These are phyloP conservation scores for Cyclostephanos tholiformis DNA, from an alignment of 108 stramenopile species.

Conservation along the genomic window DNA sequence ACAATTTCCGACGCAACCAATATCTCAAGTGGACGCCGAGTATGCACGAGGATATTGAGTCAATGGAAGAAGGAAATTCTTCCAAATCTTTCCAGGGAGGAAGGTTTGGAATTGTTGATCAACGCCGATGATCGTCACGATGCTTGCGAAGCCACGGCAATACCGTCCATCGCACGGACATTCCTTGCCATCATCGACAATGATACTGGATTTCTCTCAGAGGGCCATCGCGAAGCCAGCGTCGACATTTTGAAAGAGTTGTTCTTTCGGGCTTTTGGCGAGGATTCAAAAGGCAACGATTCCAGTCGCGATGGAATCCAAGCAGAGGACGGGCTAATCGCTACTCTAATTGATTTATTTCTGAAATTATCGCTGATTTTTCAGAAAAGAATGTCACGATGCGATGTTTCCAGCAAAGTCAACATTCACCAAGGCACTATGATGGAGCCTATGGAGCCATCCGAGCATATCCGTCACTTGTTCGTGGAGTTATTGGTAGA, in stretches of 20 bases:
- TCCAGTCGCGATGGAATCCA: not conserved
- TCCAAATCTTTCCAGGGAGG: conserved; percentile 12
- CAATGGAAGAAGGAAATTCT: conserved; percentile 30
- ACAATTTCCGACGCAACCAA: conserved; percentile 8
- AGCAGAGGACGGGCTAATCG: not conserved
- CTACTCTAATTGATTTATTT: conserved; percentile 11
- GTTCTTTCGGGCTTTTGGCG: conserved; percentile 10
- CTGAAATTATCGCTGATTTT: conserved; percentile 19
- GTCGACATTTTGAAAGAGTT: conserved; percentile 28
- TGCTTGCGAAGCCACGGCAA: not conserved
- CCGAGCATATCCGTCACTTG: conserved; percentile 45
- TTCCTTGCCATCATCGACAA: conserved; percentile 17
- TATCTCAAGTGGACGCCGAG: conserved; percentile 9
- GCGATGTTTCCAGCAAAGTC: conserved; percentile 5
- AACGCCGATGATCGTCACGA: conserved; percentile 7
- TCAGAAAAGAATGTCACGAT: conserved; percentile 30
- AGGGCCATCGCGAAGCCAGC: conserved; percentile 50
- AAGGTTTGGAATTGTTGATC: conserved; percentile 8
- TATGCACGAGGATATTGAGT: conserved; percentile 28
- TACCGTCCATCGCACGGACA: not conserved
- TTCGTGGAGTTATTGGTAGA: conserved; percentile 40
- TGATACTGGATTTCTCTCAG: conserved; percentile 16
- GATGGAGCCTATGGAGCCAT: conserved; percentile 23
- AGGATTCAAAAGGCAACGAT: not conserved
- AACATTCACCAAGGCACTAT: conserved; percentile 5